Evolutionary conservation across 2,329 filamentous ascomycete species (phyloP), one percentile per base, ranked within the genome.

Genomic region (Fusarium albosuccineum): DNA sequence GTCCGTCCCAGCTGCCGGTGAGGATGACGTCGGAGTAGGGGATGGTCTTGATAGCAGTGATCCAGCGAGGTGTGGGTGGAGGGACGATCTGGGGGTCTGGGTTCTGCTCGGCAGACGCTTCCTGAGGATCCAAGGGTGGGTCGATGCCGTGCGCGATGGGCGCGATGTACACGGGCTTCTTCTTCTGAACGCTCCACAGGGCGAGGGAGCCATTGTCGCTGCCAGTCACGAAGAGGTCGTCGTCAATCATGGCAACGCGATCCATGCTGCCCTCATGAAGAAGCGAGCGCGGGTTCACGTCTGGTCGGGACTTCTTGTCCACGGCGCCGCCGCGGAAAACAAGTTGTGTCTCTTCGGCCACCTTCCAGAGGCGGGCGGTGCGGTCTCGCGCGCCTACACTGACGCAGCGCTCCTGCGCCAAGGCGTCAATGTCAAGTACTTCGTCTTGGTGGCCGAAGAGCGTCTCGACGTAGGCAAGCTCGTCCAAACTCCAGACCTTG

Each of bases 371-470:
- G 60, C 96, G 87, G 39, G 95, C 96, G 3, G 94, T 97, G 59
- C 95, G 90, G 78, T 99, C 96, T 68, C 96, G 87, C 6, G 93
- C 91, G 57, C 96, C 96, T 16, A 97, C 96, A 64, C 91, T 96
- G 62, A 98, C 86, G 76, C 96, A 97, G 49, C 93, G 90, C 78
- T 98, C 96, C 71, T 94, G 89, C 2, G 91, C 90, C 65, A 97
- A 85, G 22, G 93, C 91, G 67, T 92, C 92, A 56, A 99, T 88
- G 74, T 94, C 92, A 37, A 95, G 85, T 6, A 98, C 92, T 67
- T 92, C 87, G 76, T 98, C 95, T 76, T 97, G 95, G 80, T 99
- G 96, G 44, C 96, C 96, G 75, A 97, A 98, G 0, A 99, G 85
- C 0, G 95, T 98, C 79, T 99, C 96, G 30, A 97, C 88, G 75